Percentiles rank a stretch among this genome's conserved stretches.
phyloP scores from a whole-genome alignment of 1,284 basidiomycete species.

The Naganishia albida region DNA sequence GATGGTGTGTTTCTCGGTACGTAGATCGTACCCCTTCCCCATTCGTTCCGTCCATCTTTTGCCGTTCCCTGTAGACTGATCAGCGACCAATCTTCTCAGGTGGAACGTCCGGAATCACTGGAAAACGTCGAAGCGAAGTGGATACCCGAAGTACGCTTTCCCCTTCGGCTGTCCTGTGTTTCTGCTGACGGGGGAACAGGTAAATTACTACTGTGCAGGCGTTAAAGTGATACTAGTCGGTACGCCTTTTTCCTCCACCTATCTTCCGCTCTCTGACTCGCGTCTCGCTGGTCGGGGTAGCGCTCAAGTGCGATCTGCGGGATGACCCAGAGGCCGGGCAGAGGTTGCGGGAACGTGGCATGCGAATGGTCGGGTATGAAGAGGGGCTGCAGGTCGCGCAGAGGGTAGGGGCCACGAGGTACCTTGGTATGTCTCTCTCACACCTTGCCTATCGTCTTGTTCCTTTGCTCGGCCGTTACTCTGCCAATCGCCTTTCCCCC shows the following conservation, averaged over 20 bases:
- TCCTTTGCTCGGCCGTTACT: neutral
- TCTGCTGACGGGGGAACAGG: too few relatives aligned
- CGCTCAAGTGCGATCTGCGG: slow-evolving; percentile 90
- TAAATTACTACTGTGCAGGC: slow-evolving; percentile 77
- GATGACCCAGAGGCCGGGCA: slow-evolving; percentile 71
- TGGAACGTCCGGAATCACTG: slow-evolving; percentile 85
- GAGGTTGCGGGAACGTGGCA: slow-evolving; percentile 59
- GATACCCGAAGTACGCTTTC: slow-evolving; percentile 49
- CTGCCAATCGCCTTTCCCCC: neutral
- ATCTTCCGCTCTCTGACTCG: neutral
- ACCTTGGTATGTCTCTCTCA: slow-evolving; percentile 67
- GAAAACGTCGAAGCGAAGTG: slow-evolving; percentile 87
- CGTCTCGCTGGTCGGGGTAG: slow-evolving; percentile 53
- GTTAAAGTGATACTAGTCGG: slow-evolving; percentile 90
- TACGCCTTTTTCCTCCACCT: slow-evolving; percentile 54
- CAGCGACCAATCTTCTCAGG: slow-evolving; percentile 55
- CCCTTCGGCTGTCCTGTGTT: too few relatives aligned
- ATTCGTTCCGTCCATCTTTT: neutral
- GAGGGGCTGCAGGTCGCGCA: slow-evolving; percentile 83
- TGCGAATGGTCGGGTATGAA: slow-evolving; percentile 79
- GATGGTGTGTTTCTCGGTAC: slow-evolving; percentile 88
- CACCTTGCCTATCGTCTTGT: neutral
- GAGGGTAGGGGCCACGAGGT: slow-evolving; percentile 86
- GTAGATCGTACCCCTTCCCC: neutral
- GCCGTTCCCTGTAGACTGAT: neutral